Evolutionary conservation across 371 early-diverging fungal species (phyloP).

Genomic region (Parasitella parasitica): DNA sequence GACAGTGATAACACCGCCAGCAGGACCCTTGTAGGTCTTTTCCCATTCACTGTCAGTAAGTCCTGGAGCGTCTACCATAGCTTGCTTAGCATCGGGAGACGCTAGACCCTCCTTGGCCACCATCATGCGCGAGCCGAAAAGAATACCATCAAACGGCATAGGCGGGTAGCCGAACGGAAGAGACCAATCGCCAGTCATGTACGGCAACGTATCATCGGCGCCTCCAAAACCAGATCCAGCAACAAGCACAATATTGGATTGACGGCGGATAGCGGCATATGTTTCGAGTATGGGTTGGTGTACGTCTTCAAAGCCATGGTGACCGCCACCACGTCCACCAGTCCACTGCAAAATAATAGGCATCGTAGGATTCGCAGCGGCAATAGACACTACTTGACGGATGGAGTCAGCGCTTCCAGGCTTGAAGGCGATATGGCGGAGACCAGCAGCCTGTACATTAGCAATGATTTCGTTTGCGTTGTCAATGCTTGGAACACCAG

Average conservation of each 20-base stretch:
- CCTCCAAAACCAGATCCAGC: constrained; percentile 94
- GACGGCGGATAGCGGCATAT: constrained; percentile 87
- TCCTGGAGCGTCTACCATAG: constrained; percentile 90
- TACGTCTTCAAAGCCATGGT: constrained; percentile 96
- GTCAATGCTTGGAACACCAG: constrained; percentile 92
- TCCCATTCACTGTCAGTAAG: constrained; percentile 91
- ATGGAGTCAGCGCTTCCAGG: constrained; percentile 88
- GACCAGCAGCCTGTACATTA: constrained; percentile 77
- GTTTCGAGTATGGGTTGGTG: constrained; percentile 95
- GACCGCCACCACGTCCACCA: constrained; percentile 96
- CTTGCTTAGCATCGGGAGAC: constrained; percentile 83
- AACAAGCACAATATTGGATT: constrained; percentile 85
- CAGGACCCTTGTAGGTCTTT: constrained; percentile 86
- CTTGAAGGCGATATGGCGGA: constrained; percentile 91
- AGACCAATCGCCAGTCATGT: constrained; percentile 94
- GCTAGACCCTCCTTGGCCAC: constrained; percentile 91
- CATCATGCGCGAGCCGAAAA: constrained; percentile 95
- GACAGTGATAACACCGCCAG: constrained; percentile 93
- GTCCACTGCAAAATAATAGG: constrained; percentile 96
- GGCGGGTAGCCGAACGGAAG: constrained; percentile 80
- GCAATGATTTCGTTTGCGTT: constrained; percentile 84
- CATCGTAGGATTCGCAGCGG: constrained; percentile 87
- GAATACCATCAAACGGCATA: constrained; percentile 95
- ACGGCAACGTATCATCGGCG: constrained; percentile 89
- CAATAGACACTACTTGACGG: constrained; percentile 81